Percentiles rank a stretch among this genome's conserved stretches.
These are phyloP conservation scores for Pseudognaphalium luteoalbum DNA, from an alignment of 129 eudicot species.

Conservation along the genomic window DNA sequence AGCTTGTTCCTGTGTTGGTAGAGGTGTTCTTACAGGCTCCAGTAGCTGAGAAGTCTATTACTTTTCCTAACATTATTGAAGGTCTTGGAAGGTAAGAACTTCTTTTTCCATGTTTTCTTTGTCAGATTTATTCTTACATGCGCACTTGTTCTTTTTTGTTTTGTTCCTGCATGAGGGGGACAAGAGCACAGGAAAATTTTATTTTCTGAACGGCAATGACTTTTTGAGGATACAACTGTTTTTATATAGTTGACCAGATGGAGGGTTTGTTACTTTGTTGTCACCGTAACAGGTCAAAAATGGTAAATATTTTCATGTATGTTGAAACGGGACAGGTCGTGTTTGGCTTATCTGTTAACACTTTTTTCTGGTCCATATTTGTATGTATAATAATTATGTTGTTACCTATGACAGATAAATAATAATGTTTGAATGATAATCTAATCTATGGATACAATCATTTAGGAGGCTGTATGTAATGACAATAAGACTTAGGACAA, in stretches of 20 bases:
- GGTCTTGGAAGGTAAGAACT: constrained; percentile 78
- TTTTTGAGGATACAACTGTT: too few relatives aligned
- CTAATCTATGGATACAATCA: background rate
- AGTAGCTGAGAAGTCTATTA: constrained; percentile 52
- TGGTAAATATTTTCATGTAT: too few relatives aligned
- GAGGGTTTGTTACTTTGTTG: too few relatives aligned
- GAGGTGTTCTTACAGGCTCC: constrained; percentile 85
- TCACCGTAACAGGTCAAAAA: too few relatives aligned
- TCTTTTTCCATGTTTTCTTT: constrained; percentile 6
- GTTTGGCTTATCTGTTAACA: too few relatives aligned
- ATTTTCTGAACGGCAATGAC: too few relatives aligned
- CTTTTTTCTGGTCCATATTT: too few relatives aligned
- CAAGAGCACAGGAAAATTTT: too few relatives aligned
- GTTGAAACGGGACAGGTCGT: too few relatives aligned
- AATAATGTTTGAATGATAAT: too few relatives aligned
- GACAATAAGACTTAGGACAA: background rate
- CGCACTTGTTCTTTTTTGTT: background rate
- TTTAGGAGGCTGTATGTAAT: background rate
- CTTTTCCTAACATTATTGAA: constrained; percentile 66
- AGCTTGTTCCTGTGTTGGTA: constrained; percentile 73
- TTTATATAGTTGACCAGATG: too few relatives aligned
- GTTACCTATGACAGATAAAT: background rate
- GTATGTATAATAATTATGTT: too few relatives aligned
- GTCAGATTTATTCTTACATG: background rate
- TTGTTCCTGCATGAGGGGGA: background rate